Conservation (phyloP, 441 rosid species). For the Erysimum cheiri region DNA sequence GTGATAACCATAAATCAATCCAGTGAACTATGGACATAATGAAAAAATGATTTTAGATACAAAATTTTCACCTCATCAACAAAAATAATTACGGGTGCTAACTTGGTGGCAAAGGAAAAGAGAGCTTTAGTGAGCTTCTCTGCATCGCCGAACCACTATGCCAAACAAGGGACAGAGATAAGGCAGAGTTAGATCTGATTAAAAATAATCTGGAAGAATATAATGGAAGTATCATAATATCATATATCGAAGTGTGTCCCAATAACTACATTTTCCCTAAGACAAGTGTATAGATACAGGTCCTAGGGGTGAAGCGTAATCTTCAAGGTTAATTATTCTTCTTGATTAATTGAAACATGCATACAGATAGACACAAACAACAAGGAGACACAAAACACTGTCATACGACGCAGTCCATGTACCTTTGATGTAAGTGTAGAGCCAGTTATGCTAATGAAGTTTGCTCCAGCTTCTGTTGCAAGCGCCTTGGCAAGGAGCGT, state of each 20-base stretch:
- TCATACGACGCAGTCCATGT: constrained; percentile 17
- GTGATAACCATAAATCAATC: constrained; percentile 4
- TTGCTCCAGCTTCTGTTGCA: constrained; percentile 98
- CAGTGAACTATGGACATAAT: background rate
- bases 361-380: constrained; percentile 15
- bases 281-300: constrained; percentile 9
- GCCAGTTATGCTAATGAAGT: constrained; percentile 95
- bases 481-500: constrained; percentile 97
- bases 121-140: constrained; percentile 97
- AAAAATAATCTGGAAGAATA: background rate
- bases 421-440: constrained; percentile 97
- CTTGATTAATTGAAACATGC: constrained; percentile 17
- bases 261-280: background rate
- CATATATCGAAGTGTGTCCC: background rate
- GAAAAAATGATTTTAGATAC: background rate
- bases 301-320: background rate
- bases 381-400: background rate
- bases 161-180: constrained; percentile 25
- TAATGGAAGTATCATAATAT: background rate
- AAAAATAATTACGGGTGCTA: constrained; percentile 91
- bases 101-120: constrained; percentile 90
- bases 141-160: constrained; percentile 98
- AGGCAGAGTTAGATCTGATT: constrained; percentile 9
- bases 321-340: background rate
- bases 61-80: constrained; percentile 82